Evolutionary conservation across 2,329 filamentous ascomycete genomes (phyloP).

Genomic region (Aspergillus pseudoviridinutans): DNA sequence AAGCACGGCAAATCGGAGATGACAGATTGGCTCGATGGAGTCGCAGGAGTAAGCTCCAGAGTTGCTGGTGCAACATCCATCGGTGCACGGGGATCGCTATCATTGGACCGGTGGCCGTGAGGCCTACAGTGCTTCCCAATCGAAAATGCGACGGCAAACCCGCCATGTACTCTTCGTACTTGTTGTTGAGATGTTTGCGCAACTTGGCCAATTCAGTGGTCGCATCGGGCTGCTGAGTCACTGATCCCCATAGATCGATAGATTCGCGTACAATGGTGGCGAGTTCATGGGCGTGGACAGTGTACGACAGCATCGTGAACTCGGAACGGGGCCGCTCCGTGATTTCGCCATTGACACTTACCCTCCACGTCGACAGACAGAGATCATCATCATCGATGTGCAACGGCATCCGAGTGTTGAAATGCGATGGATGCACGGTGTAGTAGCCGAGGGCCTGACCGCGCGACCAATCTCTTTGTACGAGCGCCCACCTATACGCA

Average conservation of each 20-base stretch:
- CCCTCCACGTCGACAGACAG: not conserved
- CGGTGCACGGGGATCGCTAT: constrained; percentile 13
- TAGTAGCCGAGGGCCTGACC: constrained; percentile 16
- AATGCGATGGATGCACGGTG: constrained; percentile 12
- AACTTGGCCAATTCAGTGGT: not conserved
- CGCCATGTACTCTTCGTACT: constrained; percentile 8
- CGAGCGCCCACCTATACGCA: constrained; percentile 11
- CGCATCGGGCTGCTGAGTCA: not conserved
- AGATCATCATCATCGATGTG: constrained; percentile 15
- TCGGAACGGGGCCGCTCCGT: not conserved
- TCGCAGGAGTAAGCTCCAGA: constrained; percentile 14
- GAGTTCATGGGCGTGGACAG: not conserved
- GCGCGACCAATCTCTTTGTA: constrained; percentile 15
- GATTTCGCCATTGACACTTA: constrained; percentile 2
- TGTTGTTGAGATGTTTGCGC: not conserved
- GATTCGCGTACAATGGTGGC: not conserved
- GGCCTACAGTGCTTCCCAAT: constrained; percentile 9
- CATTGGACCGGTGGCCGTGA: constrained; percentile 9
- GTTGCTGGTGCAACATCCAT: constrained; percentile 17
- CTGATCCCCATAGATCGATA: not conserved
- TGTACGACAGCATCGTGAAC: not conserved
- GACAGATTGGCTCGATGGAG: constrained; percentile 8
- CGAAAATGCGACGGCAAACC: constrained; percentile 10
- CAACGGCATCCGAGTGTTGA: constrained; percentile 13
- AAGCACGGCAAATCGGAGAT: not conserved